These are phyloP conservation scores for Skeletonema tropicum DNA, from an alignment of 108 stramenopile genomes.

Conservation along the genomic window DNA sequence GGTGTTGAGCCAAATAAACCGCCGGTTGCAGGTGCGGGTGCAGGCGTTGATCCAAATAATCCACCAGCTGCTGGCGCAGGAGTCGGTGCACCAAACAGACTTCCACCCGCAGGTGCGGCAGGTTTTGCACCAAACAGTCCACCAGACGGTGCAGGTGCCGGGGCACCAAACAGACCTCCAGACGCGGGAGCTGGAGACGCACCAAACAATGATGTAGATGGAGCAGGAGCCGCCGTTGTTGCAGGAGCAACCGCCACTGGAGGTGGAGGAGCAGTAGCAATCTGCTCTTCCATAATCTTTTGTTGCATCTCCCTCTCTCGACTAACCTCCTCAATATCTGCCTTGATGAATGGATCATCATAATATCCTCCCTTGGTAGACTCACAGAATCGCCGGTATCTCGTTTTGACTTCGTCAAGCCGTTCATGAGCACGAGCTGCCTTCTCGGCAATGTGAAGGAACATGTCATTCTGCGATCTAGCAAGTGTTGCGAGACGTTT, in stretches of 20 bases:
- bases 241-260: background rate
- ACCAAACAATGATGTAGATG: background rate
- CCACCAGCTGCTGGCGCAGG: slow-evolving; percentile 32
- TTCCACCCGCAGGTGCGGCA: slow-evolving; percentile 48
- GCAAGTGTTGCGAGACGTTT: slow-evolving; percentile 36
- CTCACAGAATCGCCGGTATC: slow-evolving; percentile 53
- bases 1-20: slow-evolving; percentile 58
- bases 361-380: slow-evolving; percentile 37
- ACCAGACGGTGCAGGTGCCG: slow-evolving; percentile 24
- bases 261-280: slow-evolving; percentile 42
- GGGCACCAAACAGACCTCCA: slow-evolving; percentile 9
- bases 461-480: slow-evolving; percentile 54
- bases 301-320: slow-evolving; percentile 60
- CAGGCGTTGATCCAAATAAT: slow-evolving; percentile 48
- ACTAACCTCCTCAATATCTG: slow-evolving; percentile 56
- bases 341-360: slow-evolving; percentile 70
- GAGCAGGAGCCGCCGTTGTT: slow-evolving; percentile 1
- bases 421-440: slow-evolving; percentile 58
- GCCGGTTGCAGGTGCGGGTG: slow-evolving; percentile 59
- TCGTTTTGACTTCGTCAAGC: slow-evolving; percentile 55
- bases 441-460: slow-evolving; percentile 53
- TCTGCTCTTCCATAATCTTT: slow-evolving; percentile 47
- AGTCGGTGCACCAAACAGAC: slow-evolving; percentile 60
- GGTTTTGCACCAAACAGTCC: slow-evolving; percentile 49
- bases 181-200: slow-evolving; percentile 23